Evolutionary conservation across 345 rosid genomes (phyloP).

Genomic region (Xanthoceras sorbifolium): DNA sequence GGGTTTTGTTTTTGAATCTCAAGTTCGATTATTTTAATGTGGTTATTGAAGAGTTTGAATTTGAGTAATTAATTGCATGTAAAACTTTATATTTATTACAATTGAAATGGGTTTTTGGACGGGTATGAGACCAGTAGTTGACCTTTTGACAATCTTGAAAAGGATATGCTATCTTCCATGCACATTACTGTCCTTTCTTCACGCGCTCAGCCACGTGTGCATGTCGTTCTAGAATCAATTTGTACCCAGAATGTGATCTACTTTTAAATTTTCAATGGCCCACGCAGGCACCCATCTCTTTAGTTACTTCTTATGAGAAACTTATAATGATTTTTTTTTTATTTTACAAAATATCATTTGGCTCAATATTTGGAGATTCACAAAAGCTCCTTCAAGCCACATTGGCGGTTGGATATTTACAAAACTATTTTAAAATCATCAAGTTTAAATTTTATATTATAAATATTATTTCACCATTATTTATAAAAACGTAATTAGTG

Average conservation of each 20-base stretch:
- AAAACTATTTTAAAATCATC: too few relatives aligned
- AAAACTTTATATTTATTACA: not conserved
- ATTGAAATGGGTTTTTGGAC: not conserved
- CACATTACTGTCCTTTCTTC: slow-evolving; percentile 1
- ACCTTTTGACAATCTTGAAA: slow-evolving; percentile 17
- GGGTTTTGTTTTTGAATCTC: slow-evolving; percentile 31
- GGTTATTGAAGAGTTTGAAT: not conserved
- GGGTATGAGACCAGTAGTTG: slow-evolving; percentile 31
- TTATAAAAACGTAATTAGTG: too few relatives aligned
- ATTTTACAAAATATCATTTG: too few relatives aligned
- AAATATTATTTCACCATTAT: too few relatives aligned
- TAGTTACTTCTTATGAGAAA: too few relatives aligned
- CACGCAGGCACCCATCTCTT: too few relatives aligned
- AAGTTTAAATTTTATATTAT: too few relatives aligned
- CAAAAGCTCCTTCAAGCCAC: too few relatives aligned
- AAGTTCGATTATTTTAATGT: slow-evolving; percentile 31
- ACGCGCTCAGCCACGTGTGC: slow-evolving; percentile 23
- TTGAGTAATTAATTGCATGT: not conserved
- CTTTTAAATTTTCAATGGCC: too few relatives aligned
- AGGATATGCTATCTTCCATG: not conserved
- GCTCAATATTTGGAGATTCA: too few relatives aligned
- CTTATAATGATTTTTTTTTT: too few relatives aligned
- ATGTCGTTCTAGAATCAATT: slow-evolving; percentile 8
- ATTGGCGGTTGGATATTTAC: too few relatives aligned
- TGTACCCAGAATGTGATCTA: not conserved